Percentiles rank a stretch among this genome's conserved stretches.
These are phyloP conservation scores for Pyrenophora teres DNA, from an alignment of 2,329 filamentous ascomycete genomes.

Conservation along the genomic window DNA sequence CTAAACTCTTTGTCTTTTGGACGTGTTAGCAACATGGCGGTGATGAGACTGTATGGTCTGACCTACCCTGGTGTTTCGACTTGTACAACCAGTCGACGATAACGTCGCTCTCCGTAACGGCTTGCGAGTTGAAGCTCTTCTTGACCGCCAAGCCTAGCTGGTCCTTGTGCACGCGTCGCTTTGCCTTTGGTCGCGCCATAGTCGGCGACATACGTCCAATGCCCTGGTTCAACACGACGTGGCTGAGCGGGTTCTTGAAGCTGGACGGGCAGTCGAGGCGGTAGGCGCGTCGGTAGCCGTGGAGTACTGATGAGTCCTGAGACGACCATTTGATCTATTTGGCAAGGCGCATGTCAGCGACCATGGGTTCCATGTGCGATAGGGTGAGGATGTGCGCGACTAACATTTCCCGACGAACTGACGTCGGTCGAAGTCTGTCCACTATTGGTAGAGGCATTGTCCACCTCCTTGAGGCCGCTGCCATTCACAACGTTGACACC, in stretches of 20 bases:
- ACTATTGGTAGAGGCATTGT: conserved; percentile 45
- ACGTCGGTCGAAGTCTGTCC: conserved; percentile 39
- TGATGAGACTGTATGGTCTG: neutral
- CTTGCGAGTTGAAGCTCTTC: conserved; percentile 82
- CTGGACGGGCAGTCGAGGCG: conserved; percentile 71
- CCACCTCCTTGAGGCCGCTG: conserved; percentile 46
- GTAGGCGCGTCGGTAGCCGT: conserved; percentile 76
- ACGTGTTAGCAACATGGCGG: conserved; percentile 10
- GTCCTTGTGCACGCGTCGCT: conserved; percentile 71
- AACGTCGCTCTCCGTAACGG: conserved; percentile 80
- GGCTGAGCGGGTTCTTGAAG: conserved; percentile 61
- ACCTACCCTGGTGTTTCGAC: conserved; percentile 62
- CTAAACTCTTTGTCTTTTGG: conserved; percentile 54
- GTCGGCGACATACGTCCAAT: conserved; percentile 76
- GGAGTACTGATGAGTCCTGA: conserved; percentile 70
- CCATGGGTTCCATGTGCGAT: conserved; percentile 3
- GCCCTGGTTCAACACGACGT: conserved; percentile 59
- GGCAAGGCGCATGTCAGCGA: conserved; percentile 17
- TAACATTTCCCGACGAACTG: conserved; percentile 39
- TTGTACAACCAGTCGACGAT: conserved; percentile 80
- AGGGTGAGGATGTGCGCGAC: conserved; percentile 21
- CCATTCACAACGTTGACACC: conserved; percentile 33
- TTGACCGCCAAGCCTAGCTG: conserved; percentile 72
- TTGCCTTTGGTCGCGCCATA: conserved; percentile 69
- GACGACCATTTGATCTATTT: conserved; percentile 66